Evolutionary conservation across 192 early-diverging fungal genomes (phyloP).

Genomic region (Linnemannia schmuckeri): DNA sequence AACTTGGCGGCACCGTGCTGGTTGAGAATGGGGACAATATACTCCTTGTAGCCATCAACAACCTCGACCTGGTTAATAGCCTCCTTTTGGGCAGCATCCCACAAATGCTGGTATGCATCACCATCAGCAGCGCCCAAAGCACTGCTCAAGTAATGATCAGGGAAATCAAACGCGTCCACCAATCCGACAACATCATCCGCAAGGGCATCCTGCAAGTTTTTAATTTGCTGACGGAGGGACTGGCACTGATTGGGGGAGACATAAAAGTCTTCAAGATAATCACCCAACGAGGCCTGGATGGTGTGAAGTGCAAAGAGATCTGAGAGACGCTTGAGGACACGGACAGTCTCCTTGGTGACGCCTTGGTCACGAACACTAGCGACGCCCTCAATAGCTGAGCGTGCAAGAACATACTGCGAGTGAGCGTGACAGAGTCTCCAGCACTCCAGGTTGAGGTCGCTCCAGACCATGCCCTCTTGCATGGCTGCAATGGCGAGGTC

Average conservation of each 20-base stretch:
- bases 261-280: constrained; percentile 61
- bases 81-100: constrained; percentile 71
- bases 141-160: constrained; percentile 75
- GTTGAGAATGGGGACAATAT: constrained; percentile 49
- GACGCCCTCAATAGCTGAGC: constrained; percentile 70
- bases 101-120: constrained; percentile 77
- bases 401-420: constrained; percentile 78
- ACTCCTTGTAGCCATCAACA: constrained; percentile 65
- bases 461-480: constrained; percentile 68
- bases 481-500: constrained; percentile 68
- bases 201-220: constrained; percentile 63
- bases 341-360: constrained; percentile 22
- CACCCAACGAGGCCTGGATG: constrained; percentile 59
- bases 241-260: constrained; percentile 61
- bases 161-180: constrained; percentile 80
- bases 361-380: constrained; percentile 13
- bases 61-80: constrained; percentile 72
- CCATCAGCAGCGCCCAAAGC: constrained; percentile 79
- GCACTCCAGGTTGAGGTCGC: constrained; percentile 79
- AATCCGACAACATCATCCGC: constrained; percentile 77
- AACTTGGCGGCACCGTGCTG: constrained; percentile 44
- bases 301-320: constrained; percentile 61
- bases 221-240: constrained; percentile 61
- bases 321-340: constrained; percentile 50
- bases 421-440: constrained; percentile 79